These are phyloP conservation scores for Penicillium silybi DNA, from an alignment of 495 filamentous ascomycete species.

Conservation along the genomic window DNA sequence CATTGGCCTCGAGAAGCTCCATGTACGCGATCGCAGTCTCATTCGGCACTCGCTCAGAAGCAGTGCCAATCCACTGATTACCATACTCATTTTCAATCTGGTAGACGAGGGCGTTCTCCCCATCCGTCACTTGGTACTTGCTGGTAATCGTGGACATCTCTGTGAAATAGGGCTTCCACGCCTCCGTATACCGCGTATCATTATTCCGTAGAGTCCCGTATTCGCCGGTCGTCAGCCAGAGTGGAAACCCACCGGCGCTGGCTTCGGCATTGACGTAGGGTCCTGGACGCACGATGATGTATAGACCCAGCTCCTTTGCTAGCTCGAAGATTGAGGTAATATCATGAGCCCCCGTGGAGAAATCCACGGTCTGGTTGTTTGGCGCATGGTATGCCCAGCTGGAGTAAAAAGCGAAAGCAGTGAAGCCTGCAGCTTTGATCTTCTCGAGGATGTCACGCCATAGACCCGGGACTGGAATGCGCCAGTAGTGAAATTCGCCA, in stretches of 20 bases:
- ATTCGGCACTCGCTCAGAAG: slow-evolving; percentile 41
- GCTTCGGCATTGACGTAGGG: slow-evolving; percentile 50
- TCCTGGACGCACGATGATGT: slow-evolving; percentile 37
- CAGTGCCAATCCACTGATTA: slow-evolving; percentile 48
- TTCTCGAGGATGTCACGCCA: slow-evolving; percentile 61
- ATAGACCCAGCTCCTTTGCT: slow-evolving; percentile 47
- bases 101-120: slow-evolving; percentile 50
- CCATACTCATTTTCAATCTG: slow-evolving; percentile 63
- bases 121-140: slow-evolving; percentile 52
- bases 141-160: slow-evolving; percentile 47
- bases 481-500: slow-evolving; percentile 61
- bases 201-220: slow-evolving; percentile 56
- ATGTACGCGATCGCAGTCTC: slow-evolving; percentile 50
- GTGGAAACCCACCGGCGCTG: slow-evolving; percentile 54
- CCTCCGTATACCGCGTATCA: slow-evolving; percentile 53
- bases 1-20: slow-evolving; percentile 48
- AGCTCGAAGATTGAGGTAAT: slow-evolving; percentile 50
- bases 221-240: slow-evolving; percentile 60
- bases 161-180: slow-evolving; percentile 46
- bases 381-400: slow-evolving; percentile 57
- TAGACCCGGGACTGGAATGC: slow-evolving; percentile 54
- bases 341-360: slow-evolving; percentile 51
- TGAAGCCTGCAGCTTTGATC: slow-evolving; percentile 59
- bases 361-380: slow-evolving; percentile 50
- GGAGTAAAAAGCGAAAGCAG: slow-evolving; percentile 52